These are phyloP conservation scores for Aphanomyces stellatus DNA, from an alignment of 352 stramenopile species.

Conservation along the genomic window DNA sequence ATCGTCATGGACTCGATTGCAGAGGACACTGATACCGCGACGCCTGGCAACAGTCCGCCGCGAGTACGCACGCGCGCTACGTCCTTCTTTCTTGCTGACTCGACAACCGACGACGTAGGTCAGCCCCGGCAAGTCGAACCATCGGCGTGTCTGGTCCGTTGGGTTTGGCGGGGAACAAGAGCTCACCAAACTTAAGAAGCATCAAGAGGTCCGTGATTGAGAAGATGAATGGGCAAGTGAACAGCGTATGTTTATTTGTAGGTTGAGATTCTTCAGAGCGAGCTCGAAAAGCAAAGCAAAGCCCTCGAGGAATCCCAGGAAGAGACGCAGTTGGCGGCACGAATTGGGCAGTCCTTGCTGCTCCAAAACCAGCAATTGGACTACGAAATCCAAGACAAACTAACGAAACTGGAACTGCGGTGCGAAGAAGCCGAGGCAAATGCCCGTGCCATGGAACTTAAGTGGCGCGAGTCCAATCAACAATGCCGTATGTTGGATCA, in stretches of 20 bases:
- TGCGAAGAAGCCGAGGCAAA: no score
- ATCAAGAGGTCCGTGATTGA: constrained; percentile 2
- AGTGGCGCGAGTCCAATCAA: not conserved
- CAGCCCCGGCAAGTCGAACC: not conserved
- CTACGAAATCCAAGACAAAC: constrained; percentile 29
- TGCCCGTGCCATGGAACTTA: no score
- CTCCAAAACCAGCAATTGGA: constrained; percentile 42
- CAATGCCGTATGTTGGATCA: constrained; percentile 1
- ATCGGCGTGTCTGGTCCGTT: constrained; percentile 9
- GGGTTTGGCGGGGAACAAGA: not conserved
- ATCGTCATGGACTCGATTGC: not conserved
- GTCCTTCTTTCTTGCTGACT: no score
- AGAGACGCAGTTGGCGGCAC: constrained; percentile 36
- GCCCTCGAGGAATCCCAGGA: constrained; percentile 41
- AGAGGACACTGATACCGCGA: not conserved
- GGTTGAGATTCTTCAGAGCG: constrained; percentile 38
- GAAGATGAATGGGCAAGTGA: not conserved
- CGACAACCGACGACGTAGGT: not conserved
- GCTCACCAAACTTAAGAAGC: constrained; percentile 10
- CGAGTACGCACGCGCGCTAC: no score
- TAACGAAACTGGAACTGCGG: no score
- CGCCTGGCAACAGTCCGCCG: not conserved
- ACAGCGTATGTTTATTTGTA: not conserved
- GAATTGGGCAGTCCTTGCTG: constrained; percentile 41
- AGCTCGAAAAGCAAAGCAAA: constrained; percentile 40